phyloP scores from a whole-genome alignment of 2,329 filamentous ascomycete species.

The Tolypocladium sp. region DNA sequence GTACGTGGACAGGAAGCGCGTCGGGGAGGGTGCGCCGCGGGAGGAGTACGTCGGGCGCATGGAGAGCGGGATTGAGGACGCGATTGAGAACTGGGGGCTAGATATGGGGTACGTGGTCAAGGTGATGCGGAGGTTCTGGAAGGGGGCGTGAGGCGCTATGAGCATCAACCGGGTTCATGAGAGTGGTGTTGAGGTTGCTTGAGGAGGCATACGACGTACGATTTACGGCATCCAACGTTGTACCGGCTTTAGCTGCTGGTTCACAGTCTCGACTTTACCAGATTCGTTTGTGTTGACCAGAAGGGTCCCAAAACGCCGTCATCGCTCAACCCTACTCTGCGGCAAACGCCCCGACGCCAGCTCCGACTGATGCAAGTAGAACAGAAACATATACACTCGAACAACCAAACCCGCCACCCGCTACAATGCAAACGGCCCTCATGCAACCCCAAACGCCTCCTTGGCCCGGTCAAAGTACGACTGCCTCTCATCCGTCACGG shows the following conservation, averaged over 20 bases:
- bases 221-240: not conserved
- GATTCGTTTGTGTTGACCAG: not conserved
- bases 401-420: not conserved
- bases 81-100: slow-evolving; percentile 40
- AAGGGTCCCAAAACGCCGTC: not conserved
- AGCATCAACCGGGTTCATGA: not conserved
- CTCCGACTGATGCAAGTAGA: not conserved
- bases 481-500: slow-evolving; percentile 19
- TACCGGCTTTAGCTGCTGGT: not conserved
- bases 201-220: not conserved
- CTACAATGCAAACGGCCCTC: not conserved
- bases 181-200: not conserved
- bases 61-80: slow-evolving; percentile 54
- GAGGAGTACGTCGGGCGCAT: slow-evolving; percentile 55
- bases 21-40: slow-evolving; percentile 29
- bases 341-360: not conserved
- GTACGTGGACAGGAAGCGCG: slow-evolving; percentile 45
- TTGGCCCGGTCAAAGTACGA: slow-evolving; percentile 37
- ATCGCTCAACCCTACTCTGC: not conserved
- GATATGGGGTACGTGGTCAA: slow-evolving; percentile 43
- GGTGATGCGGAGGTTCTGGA: slow-evolving; percentile 39
- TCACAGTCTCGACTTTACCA: not conserved
- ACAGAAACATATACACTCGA: not conserved
- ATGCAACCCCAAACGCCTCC: slow-evolving; percentile 30
- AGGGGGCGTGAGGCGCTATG: not conserved